Evolutionary conservation across 2,329 filamentous ascomycete genomes (phyloP), one percentile per base, ranked within the genome.

Genomic region (Alternaria metachromatica): DNA sequence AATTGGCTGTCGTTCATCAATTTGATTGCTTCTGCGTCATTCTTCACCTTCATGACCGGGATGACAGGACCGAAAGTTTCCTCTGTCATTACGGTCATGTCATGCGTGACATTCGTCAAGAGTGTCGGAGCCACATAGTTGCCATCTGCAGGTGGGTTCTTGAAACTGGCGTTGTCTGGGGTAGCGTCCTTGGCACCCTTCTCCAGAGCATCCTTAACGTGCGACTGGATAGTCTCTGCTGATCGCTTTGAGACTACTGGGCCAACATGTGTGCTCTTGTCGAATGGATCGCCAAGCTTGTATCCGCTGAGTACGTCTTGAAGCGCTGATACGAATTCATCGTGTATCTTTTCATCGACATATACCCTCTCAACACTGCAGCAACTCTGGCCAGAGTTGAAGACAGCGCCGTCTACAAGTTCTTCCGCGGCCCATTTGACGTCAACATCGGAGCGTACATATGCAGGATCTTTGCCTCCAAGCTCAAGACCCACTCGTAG

Each of bases 321-420:
- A 12, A 93, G 86, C 6, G 91, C 92, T 55, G 88, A 85, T 55
- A 97, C 86, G 74, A 98, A 97, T 12, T 87, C 83, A 74, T 97
- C 93, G 79, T 97, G 89, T 54, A 98, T 88, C 71, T 88, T 89
- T 76, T 92, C 91, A 74, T 96, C 89, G 6, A 98, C 94, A 75
- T 98, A 98, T 20, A 98, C 89, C 33, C 95, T 87, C 83, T 98
- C 95, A 58, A 98, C 86, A 23, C 93, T 92, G 82, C 95, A 98
- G 85, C 95, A 98, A 78, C 93, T 97, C 84, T 98, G 95, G n/a
- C 95, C 95, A 55, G 94, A 97, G 83, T 98, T 98, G 86, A 98
- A 98, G 61, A 98, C 85, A n/a, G 94, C 90, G 20, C 95, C 95
- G 72, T 98, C 95, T 13, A 98, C 93, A 73, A 98, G 96, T 81